Conservation (phyloP, 73 alveolate species). For the Paramecium primaurelia region DNA sequence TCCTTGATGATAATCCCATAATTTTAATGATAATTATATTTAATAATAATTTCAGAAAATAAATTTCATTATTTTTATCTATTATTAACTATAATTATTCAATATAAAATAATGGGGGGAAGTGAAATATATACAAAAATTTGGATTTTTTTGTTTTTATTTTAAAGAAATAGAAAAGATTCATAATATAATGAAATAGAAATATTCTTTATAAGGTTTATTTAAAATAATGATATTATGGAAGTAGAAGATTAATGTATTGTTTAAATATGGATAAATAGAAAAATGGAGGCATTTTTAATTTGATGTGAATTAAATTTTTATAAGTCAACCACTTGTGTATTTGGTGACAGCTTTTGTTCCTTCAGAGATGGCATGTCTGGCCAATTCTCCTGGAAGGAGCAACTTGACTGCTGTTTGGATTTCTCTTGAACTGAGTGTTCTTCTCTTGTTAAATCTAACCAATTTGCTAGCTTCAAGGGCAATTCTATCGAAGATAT, state of each 20-base stretch:
- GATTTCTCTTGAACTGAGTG: conserved; percentile 73
- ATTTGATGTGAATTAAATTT: background rate
- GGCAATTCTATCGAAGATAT: conserved; percentile 73
- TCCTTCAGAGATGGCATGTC: conserved; percentile 77
- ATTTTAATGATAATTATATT: background rate
- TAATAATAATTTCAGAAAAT: background rate
- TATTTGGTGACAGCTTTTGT: conserved; percentile 74
- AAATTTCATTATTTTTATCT: background rate
- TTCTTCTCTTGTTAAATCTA: conserved; percentile 67
- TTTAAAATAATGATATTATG: background rate
- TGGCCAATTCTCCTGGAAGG: conserved; percentile 77
- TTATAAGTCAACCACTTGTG: conserved; percentile 53
- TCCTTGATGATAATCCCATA: background rate
- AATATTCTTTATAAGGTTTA: background rate
- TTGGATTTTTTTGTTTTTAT: too few species aligned
- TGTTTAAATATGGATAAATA: background rate
- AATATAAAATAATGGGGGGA: too few species aligned
- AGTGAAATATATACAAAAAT: too few species aligned
- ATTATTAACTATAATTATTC: too few species aligned
- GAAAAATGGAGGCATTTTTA: background rate
- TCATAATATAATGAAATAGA: too few species aligned
- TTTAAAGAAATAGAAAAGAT: too few species aligned
- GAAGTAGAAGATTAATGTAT: background rate
- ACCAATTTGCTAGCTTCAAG: conserved; percentile 69
- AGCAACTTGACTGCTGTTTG: conserved; percentile 76